phyloP scores from a whole-genome alignment of 805 yeast species.

The Lipomyces starkeyi region DNA sequence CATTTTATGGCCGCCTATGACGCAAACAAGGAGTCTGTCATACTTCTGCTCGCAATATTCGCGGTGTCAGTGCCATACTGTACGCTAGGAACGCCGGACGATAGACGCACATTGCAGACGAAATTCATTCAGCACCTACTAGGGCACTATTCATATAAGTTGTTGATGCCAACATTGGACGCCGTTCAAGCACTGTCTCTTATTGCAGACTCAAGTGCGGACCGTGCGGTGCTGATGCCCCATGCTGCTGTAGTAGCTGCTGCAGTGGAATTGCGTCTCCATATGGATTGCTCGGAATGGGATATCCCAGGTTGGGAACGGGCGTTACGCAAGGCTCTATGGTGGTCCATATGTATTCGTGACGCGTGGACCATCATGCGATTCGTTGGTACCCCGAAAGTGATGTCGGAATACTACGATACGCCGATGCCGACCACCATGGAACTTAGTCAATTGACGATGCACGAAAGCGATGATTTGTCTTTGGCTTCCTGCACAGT shows the following conservation, averaged over 20 bases:
- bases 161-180: conserved; percentile 26
- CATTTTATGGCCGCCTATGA: conserved; percentile 30
- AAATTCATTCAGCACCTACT: conserved; percentile 20
- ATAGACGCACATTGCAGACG: conserved; percentile 18
- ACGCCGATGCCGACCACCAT: conserved; percentile 21
- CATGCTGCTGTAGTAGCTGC: conserved; percentile 65
- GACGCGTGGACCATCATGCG: conserved; percentile 70
- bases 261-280: conserved; percentile 87
- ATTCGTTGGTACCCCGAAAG: conserved; percentile 25
- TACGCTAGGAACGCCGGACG: conserved; percentile 8
- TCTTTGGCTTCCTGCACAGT: not conserved
- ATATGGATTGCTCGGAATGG: conserved; percentile 89
- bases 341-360: conserved; percentile 92
- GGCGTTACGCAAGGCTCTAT: conserved; percentile 79
- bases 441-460: conserved; percentile 21
- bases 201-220: conserved; percentile 22
- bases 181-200: conserved; percentile 24
- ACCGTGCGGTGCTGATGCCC: conserved; percentile 30
- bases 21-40: conserved; percentile 23
- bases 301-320: conserved; percentile 93
- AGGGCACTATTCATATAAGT: conserved; percentile 7
- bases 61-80: conserved; percentile 20
- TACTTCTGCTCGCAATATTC: conserved; percentile 32
- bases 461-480: not conserved
- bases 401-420: conserved; percentile 20